Base-by-base conservation (phyloP, 176 grass and related monocot genomes). In the Canna indica region DNA sequence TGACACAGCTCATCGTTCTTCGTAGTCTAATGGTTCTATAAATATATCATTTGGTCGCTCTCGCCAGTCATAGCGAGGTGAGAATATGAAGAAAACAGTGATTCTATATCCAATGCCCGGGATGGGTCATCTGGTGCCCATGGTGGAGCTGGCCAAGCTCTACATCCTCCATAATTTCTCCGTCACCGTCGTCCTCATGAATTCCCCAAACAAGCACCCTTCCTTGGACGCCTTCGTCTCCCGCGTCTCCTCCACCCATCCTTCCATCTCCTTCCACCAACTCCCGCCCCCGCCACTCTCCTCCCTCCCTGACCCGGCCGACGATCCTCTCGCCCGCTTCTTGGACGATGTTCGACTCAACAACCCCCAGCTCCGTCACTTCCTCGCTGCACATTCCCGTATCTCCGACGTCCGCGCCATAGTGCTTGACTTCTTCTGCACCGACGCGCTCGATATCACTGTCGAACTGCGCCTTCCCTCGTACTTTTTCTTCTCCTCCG, bases 141-240 rank as follows among this genome's bases (percentile, higher is more conserved):
- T 79, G 67, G 53, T 79, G 7, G 28, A 71, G 25, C 67, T 79
- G 1, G 76, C 76, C 11, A 69, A 64, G 53, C 67, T 44, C 39
- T 63, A 72, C 56, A 4, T 20, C 0, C 53, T 1, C 24, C 52
- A 72, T 1, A 35, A 46, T 31, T 70, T 79, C 25, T 50, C 31
- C 4, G 76, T 48, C 39, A 16, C 16, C 24, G 41, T 79, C 42
- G 52, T 78, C 47, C 64, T 68, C 11, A 67, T 62, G 13, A 33
- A 44, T 10, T 29, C 18, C 16, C n/a, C 18, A 41, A 11, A 31
- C 57, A 18, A 30, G 30, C 64, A 48, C 26, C 16, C 41, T 53
- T 72, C 68, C 34, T 42, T 29, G 36, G 68, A 46, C 28, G 4
- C 18, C 3, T 26, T 25, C 35, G 11, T 27, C 16, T 41, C 76